Conservation (phyloP, 1,284 basidiomycete species). For the Leccinum fallax region DNA sequence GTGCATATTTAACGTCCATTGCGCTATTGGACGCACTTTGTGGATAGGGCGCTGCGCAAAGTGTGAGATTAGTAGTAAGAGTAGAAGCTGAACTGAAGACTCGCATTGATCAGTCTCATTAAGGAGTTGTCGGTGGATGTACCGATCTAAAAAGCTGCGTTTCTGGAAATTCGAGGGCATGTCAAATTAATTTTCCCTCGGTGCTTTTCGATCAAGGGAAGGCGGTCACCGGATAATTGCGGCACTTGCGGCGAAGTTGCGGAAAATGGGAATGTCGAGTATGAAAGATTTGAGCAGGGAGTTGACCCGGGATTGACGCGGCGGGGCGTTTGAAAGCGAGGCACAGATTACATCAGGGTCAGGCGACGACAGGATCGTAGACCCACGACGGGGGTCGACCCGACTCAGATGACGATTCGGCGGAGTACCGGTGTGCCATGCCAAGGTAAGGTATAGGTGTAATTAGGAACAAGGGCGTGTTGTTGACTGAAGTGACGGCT, state of each 20-base stretch:
- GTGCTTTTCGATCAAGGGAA: slow-evolving; percentile 17
- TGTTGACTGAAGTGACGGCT: not conserved
- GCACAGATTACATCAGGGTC: slow-evolving; percentile 19
- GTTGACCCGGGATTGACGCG: not conserved
- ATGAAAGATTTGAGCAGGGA: not conserved
- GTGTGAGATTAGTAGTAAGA: not conserved
- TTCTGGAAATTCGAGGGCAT: slow-evolving; percentile 3
- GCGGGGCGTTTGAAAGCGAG: slow-evolving; percentile 10
- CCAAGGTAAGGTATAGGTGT: not conserved
- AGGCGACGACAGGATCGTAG: not conserved
- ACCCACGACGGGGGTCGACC: slow-evolving; percentile 10
- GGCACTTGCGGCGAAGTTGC: slow-evolving; percentile 19
- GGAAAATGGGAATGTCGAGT: slow-evolving; percentile 14
- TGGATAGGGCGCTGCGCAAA: slow-evolving; percentile 9
- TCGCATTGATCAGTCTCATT: slow-evolving; percentile 5
- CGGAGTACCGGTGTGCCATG: not conserved
- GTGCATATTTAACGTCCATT: slow-evolving; percentile 6
- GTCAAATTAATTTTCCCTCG: slow-evolving; percentile 12
- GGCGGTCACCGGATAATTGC: slow-evolving; percentile 14
- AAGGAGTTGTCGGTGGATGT: slow-evolving; percentile 3
- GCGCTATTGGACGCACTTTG: slow-evolving; percentile 14
- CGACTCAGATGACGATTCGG: not conserved
- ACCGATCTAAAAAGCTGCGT: not conserved
- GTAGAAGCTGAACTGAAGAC: not conserved
- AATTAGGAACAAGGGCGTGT: not conserved